phyloP scores from a whole-genome alignment of 805 yeast genomes.

The Candida pini region DNA sequence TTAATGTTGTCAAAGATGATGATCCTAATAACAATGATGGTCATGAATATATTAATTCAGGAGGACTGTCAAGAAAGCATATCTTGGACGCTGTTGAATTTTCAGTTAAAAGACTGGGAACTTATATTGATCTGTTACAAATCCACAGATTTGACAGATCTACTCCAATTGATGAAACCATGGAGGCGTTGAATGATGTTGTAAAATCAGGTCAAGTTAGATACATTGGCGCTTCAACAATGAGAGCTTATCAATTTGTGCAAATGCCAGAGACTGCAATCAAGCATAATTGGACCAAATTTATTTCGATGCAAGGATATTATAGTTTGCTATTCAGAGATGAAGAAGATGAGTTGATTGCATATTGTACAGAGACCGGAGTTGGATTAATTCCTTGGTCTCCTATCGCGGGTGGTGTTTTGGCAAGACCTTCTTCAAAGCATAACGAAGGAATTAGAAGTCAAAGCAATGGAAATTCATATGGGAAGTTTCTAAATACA shows the following conservation, averaged over 20 bases:
- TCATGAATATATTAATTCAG: constrained; percentile 25
- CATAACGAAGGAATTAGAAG: background rate
- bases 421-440: constrained; percentile 43
- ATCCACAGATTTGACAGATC: constrained; percentile 47
- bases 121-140: constrained; percentile 47
- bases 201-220: constrained; percentile 40
- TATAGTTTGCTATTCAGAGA: constrained; percentile 53
- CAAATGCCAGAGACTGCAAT: constrained; percentile 51
- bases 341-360: constrained; percentile 56
- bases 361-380: constrained; percentile 44
- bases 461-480: background rate
- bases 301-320: constrained; percentile 50
- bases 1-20: constrained; percentile 23
- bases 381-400: constrained; percentile 58
- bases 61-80: constrained; percentile 40
- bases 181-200: constrained; percentile 49
- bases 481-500: constrained; percentile 8
- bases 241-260: constrained; percentile 49
- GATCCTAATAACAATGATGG: constrained; percentile 5
- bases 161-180: constrained; percentile 44
- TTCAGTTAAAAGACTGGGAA: constrained; percentile 42
- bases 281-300: constrained; percentile 48
- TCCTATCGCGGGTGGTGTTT: constrained; percentile 48
- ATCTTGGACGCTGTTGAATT: constrained; percentile 36
- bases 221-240: constrained; percentile 57